Evolutionary conservation across 495 filamentous ascomycete genomes (phyloP).

Genomic region (Penicillium canariense): DNA sequence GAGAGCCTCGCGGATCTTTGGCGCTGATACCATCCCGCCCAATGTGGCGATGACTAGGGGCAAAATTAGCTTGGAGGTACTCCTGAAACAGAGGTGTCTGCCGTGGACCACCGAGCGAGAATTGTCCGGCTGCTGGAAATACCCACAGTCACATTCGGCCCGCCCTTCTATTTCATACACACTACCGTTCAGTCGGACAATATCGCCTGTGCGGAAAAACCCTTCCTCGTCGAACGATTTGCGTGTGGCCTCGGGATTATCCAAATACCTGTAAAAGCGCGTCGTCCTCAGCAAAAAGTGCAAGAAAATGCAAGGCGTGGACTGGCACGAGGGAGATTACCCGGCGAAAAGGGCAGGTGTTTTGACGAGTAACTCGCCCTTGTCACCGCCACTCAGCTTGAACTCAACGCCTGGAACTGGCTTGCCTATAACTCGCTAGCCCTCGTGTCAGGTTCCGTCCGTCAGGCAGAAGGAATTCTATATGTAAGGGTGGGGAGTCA

Average conservation of each 20-base stretch:
- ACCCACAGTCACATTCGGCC: neutral
- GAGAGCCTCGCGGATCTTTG: neutral
- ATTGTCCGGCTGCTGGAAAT: neutral
- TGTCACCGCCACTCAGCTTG: neutral
- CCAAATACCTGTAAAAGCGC: slow-evolving; percentile 64
- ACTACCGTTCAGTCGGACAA: neutral
- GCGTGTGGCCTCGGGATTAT: slow-evolving; percentile 71
- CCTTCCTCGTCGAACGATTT: slow-evolving; percentile 65
- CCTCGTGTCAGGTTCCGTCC: too few relatives aligned
- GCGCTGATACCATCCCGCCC: neutral
- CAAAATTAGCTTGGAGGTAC: neutral
- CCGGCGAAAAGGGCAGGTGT: neutral
- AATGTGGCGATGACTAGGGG: neutral
- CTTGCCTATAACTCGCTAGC: neutral
- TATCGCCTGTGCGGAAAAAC: slow-evolving; percentile 79
- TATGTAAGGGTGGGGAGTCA: too few relatives aligned
- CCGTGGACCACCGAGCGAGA: too few relatives aligned
- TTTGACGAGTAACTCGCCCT: neutral
- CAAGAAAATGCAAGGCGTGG: too few relatives aligned
- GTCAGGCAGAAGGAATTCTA: neutral
- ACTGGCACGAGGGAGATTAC: neutral
- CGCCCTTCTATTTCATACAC: neutral
- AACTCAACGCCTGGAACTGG: neutral
- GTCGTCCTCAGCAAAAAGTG: too few relatives aligned
- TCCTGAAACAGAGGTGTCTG: neutral